These are phyloP conservation scores for Teratosphaeriaceae sp. DNA, from an alignment of 2,329 filamentous ascomycete genomes.

Conservation along the genomic window DNA sequence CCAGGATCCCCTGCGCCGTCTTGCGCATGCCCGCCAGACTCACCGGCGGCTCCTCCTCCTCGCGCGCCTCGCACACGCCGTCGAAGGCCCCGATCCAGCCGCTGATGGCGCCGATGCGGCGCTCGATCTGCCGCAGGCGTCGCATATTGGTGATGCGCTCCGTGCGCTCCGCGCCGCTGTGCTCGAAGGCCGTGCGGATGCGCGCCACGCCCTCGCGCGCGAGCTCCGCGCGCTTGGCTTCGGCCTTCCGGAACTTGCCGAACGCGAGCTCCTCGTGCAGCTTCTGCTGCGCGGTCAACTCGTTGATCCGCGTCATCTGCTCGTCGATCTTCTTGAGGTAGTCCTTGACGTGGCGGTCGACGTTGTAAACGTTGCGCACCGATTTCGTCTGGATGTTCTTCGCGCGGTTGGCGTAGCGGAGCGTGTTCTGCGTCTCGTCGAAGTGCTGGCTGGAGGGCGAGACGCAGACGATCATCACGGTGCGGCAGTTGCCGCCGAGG, in stretches of 20 bases:
- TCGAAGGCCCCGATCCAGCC: slow-evolving; percentile 94
- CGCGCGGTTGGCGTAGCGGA: slow-evolving; percentile 93
- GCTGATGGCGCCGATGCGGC: slow-evolving; percentile 77
- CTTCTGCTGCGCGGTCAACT: slow-evolving; percentile 87
- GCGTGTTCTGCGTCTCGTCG: slow-evolving; percentile 95
- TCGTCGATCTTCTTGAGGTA: slow-evolving; percentile 99
- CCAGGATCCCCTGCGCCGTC: slow-evolving; percentile 78
- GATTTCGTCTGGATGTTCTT: slow-evolving; percentile 99
- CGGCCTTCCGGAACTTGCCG: slow-evolving; percentile 83
- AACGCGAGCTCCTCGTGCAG: slow-evolving; percentile 78
- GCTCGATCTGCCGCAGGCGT: slow-evolving; percentile 73
- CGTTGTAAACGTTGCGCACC: slow-evolving; percentile 98
- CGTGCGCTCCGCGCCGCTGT: slow-evolving; percentile 67
- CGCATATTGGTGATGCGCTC: slow-evolving; percentile 76
- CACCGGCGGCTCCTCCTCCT: slow-evolving; percentile 59
- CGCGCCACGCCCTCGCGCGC: slow-evolving; percentile 72
- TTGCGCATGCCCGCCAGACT: slow-evolving; percentile 73
- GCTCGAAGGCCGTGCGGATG: slow-evolving; percentile 76
- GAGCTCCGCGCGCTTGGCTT: slow-evolving; percentile 71
- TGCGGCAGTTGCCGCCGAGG: slow-evolving; percentile 94
- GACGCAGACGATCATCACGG: slow-evolving; percentile 99
- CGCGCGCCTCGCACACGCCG: slow-evolving; percentile 64
- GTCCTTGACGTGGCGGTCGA: slow-evolving; percentile 98
- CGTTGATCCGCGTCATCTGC: slow-evolving; percentile 94
- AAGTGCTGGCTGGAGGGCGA: slow-evolving; percentile 95